A percentile compares a stretch with the other conserved stretches of the same genome.
Evolutionary conservation across 73 alveolate species (phyloP).

Genomic region (Urostyla sp.): DNA sequence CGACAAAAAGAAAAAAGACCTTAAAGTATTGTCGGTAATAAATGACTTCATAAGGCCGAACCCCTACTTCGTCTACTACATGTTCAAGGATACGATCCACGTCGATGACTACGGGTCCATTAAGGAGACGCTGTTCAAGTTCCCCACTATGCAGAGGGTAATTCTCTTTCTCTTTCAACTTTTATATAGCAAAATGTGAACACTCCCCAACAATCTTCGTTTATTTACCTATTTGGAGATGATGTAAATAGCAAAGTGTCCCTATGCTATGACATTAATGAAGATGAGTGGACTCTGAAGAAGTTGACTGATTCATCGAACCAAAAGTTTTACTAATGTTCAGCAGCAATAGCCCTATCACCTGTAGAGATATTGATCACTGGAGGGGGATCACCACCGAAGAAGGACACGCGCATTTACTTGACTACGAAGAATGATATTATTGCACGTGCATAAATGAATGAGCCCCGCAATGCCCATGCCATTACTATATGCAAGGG

Average conservation of each 20-base stretch:
- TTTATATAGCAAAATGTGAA: not conserved
- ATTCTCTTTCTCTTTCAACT: not conserved
- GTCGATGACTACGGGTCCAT: slow-evolving; percentile 59
- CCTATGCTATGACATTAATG: slow-evolving; percentile 50
- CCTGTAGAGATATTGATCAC: slow-evolving; percentile 49
- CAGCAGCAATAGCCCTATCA: slow-evolving; percentile 48
- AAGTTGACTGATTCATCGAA: slow-evolving; percentile 29
- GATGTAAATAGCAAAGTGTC: slow-evolving; percentile 45
- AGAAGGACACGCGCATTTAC: slow-evolving; percentile 52
- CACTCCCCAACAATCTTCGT: not conserved
- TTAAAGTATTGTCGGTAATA: slow-evolving; percentile 34
- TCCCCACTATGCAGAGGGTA: slow-evolving; percentile 49
- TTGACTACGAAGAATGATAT: slow-evolving; percentile 25
- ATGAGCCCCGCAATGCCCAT: slow-evolving; percentile 62
- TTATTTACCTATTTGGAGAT: slow-evolving; percentile 61
- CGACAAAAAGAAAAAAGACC: slow-evolving; percentile 45
- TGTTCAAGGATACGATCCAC: slow-evolving; percentile 64
- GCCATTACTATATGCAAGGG: slow-evolving; percentile 62
- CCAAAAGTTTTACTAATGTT: slow-evolving; percentile 46
- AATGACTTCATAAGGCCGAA: slow-evolving; percentile 64
- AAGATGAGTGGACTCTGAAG: slow-evolving; percentile 60
- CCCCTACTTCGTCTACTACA: slow-evolving; percentile 58
- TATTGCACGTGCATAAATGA: slow-evolving; percentile 46
- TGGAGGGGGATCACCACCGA: slow-evolving; percentile 72
- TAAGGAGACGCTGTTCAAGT: slow-evolving; percentile 53